These are phyloP conservation scores for Cyclostephanos tholiformis DNA, from an alignment of 108 stramenopile genomes.

Conservation along the genomic window DNA sequence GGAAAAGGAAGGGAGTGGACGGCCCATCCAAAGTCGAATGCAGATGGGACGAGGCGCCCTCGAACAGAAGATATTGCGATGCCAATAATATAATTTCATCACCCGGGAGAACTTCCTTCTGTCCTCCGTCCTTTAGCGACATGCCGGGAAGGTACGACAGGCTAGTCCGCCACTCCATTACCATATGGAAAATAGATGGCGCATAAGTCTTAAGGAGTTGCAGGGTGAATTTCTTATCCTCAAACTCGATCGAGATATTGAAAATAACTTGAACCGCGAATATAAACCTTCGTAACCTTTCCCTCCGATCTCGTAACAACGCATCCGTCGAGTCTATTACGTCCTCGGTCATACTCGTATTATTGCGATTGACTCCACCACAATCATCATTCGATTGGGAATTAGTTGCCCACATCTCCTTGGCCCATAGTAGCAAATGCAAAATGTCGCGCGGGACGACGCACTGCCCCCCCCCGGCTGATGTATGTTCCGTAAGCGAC, in stretches of 20 bases:
- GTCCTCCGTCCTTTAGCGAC: slow-evolving; percentile 51
- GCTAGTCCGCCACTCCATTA: slow-evolving; percentile 39
- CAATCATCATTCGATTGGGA: slow-evolving; percentile 14
- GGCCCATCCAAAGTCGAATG: background rate
- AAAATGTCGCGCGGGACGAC: slow-evolving; percentile 24
- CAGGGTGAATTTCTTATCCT: background rate
- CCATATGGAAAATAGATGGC: slow-evolving; percentile 26
- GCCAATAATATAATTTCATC: slow-evolving; percentile 74
- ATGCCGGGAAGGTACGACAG: slow-evolving; percentile 24
- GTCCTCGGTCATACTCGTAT: background rate
- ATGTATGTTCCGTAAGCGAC: background rate
- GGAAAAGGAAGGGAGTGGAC: slow-evolving; percentile 14
- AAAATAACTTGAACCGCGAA: slow-evolving; percentile 64
- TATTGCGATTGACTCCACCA: background rate
- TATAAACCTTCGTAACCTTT: slow-evolving; percentile 60
- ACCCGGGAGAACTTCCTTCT: slow-evolving; percentile 76
- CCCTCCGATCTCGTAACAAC: slow-evolving; percentile 43
- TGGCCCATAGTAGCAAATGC: slow-evolving; percentile 45
- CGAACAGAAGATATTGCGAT: slow-evolving; percentile 32
- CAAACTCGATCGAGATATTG: slow-evolving; percentile 36
- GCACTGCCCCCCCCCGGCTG: background rate
- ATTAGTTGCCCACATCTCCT: slow-evolving; percentile 38
- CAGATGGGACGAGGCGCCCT: slow-evolving; percentile 1
- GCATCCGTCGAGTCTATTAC: slow-evolving; percentile 18
- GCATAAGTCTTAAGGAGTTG: slow-evolving; percentile 25